Conservation (phyloP, 2,329 filamentous ascomycete genomes). For the Bipolaris oryzae region DNA sequence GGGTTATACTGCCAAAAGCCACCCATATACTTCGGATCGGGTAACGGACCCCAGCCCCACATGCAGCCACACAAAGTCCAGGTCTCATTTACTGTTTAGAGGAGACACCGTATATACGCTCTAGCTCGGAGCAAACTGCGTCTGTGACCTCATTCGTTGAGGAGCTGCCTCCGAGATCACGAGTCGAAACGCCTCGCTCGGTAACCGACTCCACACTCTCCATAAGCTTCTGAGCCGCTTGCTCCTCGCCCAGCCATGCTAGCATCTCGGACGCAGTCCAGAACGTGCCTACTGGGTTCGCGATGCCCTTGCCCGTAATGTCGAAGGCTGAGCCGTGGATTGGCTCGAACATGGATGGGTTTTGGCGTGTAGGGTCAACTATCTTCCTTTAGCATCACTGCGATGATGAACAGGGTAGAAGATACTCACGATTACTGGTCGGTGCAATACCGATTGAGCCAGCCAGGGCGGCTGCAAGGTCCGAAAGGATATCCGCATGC, state of each 20-base stretch:
- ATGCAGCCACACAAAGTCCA: neutral
- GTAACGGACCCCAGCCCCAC: neutral
- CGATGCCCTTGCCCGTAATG: constrained; percentile 62
- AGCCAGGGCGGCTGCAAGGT: constrained; percentile 71
- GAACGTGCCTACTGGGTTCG: constrained; percentile 65
- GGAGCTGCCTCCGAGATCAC: constrained; percentile 59
- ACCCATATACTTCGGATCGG: neutral
- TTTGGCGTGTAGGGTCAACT: constrained; percentile 65
- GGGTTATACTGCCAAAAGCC: no score
- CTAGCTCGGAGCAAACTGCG: constrained; percentile 51
- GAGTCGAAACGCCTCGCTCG: constrained; percentile 59
- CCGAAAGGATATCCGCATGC: constrained; percentile 70
- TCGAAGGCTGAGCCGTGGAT: constrained; percentile 66
- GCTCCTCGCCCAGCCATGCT: constrained; percentile 61
- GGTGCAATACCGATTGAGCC: constrained; percentile 76
- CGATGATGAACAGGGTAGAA: no score
- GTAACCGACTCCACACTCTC: constrained; percentile 61
- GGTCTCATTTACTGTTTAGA: neutral
- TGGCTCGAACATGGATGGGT: constrained; percentile 68
- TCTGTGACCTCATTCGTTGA: constrained; percentile 52
- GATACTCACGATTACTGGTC: constrained; percentile 61
- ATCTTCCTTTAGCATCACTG: constrained; percentile 16
- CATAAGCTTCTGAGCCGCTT: constrained; percentile 58
- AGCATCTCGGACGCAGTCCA: constrained; percentile 66
- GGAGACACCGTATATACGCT: constrained; percentile 20